phyloP scores from a whole-genome alignment of 257 asterid genomes.

The Solanum pinnatisectum region DNA sequence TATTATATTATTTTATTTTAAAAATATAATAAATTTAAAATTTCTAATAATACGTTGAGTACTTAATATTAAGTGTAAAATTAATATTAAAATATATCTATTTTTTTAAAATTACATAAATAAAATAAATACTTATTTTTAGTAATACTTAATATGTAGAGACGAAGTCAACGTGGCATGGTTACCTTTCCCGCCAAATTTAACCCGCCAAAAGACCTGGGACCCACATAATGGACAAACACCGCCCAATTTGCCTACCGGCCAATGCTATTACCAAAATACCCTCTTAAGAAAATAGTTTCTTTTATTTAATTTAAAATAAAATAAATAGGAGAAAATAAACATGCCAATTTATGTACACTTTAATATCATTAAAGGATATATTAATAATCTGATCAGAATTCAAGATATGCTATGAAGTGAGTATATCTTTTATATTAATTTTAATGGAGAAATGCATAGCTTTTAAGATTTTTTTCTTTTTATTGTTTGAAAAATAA shows the following conservation, averaged over 20 bases:
- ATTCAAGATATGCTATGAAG: background rate
- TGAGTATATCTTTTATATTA: background rate
- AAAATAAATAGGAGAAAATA: background rate
- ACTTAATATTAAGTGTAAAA: no score
- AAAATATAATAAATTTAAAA: no score
- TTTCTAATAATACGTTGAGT: no score
- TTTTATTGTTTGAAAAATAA: background rate
- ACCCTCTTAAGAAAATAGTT: background rate
- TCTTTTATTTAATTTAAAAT: no score
- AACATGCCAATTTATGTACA: background rate
- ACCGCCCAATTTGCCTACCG: background rate
- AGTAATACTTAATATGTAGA: no score
- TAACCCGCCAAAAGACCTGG: slow-evolving; percentile 12
- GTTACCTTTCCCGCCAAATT: slow-evolving; percentile 19
- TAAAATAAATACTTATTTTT: no score
- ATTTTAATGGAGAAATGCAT: background rate
- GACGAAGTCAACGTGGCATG: slow-evolving; percentile 3
- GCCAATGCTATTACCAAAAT: background rate
- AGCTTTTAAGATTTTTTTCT: background rate
- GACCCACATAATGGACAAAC: slow-evolving; percentile 1
- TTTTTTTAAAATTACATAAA: no score
- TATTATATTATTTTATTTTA: no score
- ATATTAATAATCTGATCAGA: background rate
- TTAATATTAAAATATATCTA: no score
- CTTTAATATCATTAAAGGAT: background rate